Evolutionary conservation across 768 basidiomycete species (phyloP).

Genomic region (Auricularia auricula-judae): DNA sequence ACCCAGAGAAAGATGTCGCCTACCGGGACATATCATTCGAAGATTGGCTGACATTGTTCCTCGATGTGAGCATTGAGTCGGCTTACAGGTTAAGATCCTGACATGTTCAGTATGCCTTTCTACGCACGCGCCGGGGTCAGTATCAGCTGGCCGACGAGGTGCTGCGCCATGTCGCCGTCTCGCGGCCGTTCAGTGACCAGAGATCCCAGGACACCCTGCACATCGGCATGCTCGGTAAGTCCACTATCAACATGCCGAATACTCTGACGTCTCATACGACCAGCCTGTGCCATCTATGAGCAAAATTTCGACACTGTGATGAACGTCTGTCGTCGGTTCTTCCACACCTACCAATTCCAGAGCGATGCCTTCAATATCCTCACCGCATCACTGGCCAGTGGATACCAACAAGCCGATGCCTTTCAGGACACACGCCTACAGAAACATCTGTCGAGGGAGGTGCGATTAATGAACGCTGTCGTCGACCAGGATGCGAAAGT

Average conservation of each 20-base stretch:
- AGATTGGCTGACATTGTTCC: constrained; percentile 74
- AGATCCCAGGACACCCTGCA: constrained; percentile 60
- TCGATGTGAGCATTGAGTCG: constrained; percentile 49
- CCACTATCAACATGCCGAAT: neutral
- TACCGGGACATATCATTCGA: constrained; percentile 79
- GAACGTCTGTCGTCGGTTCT: constrained; percentile 67
- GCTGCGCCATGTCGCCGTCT: constrained; percentile 60
- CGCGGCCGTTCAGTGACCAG: constrained; percentile 58
- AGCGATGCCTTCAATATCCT: constrained; percentile 78
- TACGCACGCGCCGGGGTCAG: constrained; percentile 50
- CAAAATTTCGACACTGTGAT: constrained; percentile 48
- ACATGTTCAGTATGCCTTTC: constrained; percentile 48
- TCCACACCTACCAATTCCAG: constrained; percentile 70
- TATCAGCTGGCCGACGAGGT: constrained; percentile 63
- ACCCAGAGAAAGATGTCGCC: constrained; percentile 37
- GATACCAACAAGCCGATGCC: constrained; percentile 56
- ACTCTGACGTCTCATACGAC: neutral
- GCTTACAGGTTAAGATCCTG: neutral
- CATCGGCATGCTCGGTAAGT: constrained; percentile 64
- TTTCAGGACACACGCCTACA: constrained; percentile 72
- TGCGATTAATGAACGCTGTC: constrained; percentile 56
- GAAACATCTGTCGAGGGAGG: constrained; percentile 74
- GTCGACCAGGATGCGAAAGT: constrained; percentile 52
- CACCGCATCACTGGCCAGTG: constrained; percentile 59
- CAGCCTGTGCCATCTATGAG: constrained; percentile 64